Conservation (phyloP, 192 early-diverging fungal genomes). For the Backusella australiensis region DNA sequence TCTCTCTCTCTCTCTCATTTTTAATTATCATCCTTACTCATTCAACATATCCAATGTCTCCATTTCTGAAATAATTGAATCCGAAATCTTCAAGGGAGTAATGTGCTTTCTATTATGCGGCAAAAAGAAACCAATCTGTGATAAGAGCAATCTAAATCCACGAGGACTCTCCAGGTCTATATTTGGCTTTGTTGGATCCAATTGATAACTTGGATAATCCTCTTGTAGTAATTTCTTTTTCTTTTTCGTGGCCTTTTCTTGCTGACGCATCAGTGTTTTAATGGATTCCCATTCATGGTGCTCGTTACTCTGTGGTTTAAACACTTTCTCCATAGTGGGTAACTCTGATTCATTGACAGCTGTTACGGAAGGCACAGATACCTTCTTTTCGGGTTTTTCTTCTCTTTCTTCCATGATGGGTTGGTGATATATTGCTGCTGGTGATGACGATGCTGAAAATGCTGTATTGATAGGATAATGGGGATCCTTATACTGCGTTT, state of each 20-base stretch:
- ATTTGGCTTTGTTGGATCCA: slow-evolving; percentile 21
- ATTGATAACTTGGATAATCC: slow-evolving; percentile 16
- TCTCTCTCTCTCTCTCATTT: background rate
- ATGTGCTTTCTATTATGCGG: slow-evolving; percentile 58
- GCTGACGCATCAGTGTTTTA: slow-evolving; percentile 20
- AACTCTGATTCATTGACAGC: slow-evolving; percentile 30
- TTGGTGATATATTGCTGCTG: background rate
- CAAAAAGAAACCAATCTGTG: slow-evolving; percentile 64
- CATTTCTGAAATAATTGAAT: slow-evolving; percentile 59
- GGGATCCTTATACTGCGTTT: slow-evolving; percentile 49
- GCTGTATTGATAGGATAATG: background rate
- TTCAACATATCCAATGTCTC: slow-evolving; percentile 58
- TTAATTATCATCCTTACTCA: slow-evolving; percentile 52
- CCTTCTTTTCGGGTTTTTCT: background rate
- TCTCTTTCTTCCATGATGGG: background rate
- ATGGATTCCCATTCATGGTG: slow-evolving; percentile 34
- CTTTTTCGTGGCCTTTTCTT: slow-evolving; percentile 21
- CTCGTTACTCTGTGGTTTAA: slow-evolving; percentile 29
- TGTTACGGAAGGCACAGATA: background rate
- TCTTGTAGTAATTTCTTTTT: background rate
- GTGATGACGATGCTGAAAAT: background rate
- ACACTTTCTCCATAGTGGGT: slow-evolving; percentile 34
- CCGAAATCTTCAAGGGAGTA: slow-evolving; percentile 63
- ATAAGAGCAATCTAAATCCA: slow-evolving; percentile 59
- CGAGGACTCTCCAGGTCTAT: slow-evolving; percentile 39